phyloP scores from a whole-genome alignment of 352 stramenopile genomes.

The Pythium phragmitis region DNA sequence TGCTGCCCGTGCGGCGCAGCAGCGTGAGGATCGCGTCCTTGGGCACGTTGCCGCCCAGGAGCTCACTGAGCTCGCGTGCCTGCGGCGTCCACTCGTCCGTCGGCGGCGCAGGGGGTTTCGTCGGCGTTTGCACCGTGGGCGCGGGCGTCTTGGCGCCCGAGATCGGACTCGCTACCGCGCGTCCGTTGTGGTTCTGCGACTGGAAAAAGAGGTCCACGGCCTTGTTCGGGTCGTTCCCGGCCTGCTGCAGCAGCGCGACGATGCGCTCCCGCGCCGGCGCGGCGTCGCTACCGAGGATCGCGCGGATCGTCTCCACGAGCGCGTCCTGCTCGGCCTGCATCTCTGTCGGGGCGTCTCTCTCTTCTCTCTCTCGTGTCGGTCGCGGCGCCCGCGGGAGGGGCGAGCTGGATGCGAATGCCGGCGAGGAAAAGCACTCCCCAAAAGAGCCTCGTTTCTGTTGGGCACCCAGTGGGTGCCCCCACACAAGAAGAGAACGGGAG shows the following conservation, averaged over 20 bases:
- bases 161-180: slow-evolving; percentile 27
- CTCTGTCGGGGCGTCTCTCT: background rate
- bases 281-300: slow-evolving; percentile 62
- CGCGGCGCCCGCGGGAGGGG: background rate
- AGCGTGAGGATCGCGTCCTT: slow-evolving; percentile 53
- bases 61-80: slow-evolving; percentile 59
- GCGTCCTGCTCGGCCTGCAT: slow-evolving; percentile 41
- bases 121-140: slow-evolving; percentile 28
- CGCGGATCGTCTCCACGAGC: slow-evolving; percentile 76
- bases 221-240: slow-evolving; percentile 78
- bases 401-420: background rate
- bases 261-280: slow-evolving; percentile 63
- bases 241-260: slow-evolving; percentile 54
- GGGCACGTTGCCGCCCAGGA: slow-evolving; percentile 68
- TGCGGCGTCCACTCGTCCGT: slow-evolving; percentile 37
- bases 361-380: background rate
- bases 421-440: background rate
- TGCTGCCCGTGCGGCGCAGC: slow-evolving; percentile 61
- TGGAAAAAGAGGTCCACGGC: slow-evolving; percentile 82
- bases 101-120: slow-evolving; percentile 16
- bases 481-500: slow-evolving; percentile 8
- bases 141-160: background rate
- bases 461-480: background rate
- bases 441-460: slow-evolving; percentile 14
- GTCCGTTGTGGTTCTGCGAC: slow-evolving; percentile 44